A percentile compares a stretch with the other conserved stretches of the same genome.
Conservation (phyloP, 805 yeast genomes). For the Saturnispora saitoi region DNA sequence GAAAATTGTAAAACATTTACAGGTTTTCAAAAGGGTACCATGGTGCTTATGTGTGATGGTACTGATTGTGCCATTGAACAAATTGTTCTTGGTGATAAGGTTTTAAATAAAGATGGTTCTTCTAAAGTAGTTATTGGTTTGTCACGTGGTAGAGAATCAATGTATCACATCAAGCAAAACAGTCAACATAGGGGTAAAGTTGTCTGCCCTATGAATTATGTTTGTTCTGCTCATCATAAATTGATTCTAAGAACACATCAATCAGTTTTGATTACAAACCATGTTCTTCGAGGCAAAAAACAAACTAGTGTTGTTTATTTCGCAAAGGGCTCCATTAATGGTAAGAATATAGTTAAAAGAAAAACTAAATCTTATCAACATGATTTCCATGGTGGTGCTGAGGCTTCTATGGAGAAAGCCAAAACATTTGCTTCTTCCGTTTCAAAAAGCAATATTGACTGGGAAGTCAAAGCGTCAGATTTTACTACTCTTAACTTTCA, state of each 20-base stretch:
- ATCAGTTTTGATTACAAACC: not conserved
- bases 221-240: slow-evolving; percentile 33
- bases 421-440: slow-evolving; percentile 11
- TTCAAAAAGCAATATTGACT: slow-evolving; percentile 21
- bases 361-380: not conserved
- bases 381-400: slow-evolving; percentile 17
- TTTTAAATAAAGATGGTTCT: slow-evolving; percentile 13
- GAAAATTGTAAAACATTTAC: slow-evolving; percentile 98
- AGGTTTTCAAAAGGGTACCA: slow-evolving; percentile 36
- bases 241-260: slow-evolving; percentile 33
- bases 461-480: slow-evolving; percentile 35
- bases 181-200: slow-evolving; percentile 8
- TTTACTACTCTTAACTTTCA: slow-evolving; percentile 7
- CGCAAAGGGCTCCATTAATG: slow-evolving; percentile 3
- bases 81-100: slow-evolving; percentile 6
- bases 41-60: slow-evolving; percentile 40
- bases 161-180: slow-evolving; percentile 28
- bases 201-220: slow-evolving; percentile 16
- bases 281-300: not conserved
- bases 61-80: slow-evolving; percentile 3
- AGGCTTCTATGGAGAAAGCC: too few species aligned
- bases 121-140: slow-evolving; percentile 32
- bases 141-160: slow-evolving; percentile 36
- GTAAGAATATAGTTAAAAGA: slow-evolving; percentile 14
- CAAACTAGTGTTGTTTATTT: slow-evolving; percentile 12